A percentile compares a stretch with the other conserved stretches of the same genome.
Evolutionary conservation across 352 stramenopile genomes (phyloP).

Genomic region (Globisporangium okanoganense): DNA sequence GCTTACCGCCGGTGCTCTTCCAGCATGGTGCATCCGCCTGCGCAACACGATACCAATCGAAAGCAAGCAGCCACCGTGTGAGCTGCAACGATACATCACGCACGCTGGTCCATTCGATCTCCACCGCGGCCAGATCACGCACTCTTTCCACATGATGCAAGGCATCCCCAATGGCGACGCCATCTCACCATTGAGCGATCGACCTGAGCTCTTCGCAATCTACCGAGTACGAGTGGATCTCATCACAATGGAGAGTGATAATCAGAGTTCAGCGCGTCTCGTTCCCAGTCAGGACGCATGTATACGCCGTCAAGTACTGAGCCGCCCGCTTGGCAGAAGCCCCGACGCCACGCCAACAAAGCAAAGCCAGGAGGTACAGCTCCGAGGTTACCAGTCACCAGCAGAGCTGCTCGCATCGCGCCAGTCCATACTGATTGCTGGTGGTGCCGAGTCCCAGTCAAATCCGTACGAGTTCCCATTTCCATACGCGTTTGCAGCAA

Average conservation of each 20-base stretch:
- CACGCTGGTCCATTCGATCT: slow-evolving; percentile 7
- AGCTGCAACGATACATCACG: slow-evolving; percentile 20
- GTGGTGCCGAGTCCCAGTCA: neutral
- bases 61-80: neutral
- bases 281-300: neutral
- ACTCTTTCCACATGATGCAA: slow-evolving; percentile 8
- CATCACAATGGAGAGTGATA: neutral
- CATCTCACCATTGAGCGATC: neutral
- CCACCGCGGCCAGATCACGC: slow-evolving; percentile 7
- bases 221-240: slow-evolving; percentile 10
- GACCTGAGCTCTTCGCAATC: slow-evolving; percentile 7
- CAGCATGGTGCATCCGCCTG: neutral
- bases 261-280: neutral
- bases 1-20: neutral
- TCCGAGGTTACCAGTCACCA: slow-evolving; percentile 1
- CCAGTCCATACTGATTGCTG: slow-evolving; percentile 10
- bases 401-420: neutral
- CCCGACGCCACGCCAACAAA: neutral
- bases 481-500: slow-evolving; percentile 9
- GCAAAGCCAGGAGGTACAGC: neutral
- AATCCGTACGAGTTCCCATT: neutral
- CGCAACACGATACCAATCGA: neutral
- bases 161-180: slow-evolving; percentile 3
- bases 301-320: slow-evolving; percentile 2
- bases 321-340: neutral